Base-by-base conservation (phyloP, 352 stramenopile species). In the Phytopythium helicoides region DNA sequence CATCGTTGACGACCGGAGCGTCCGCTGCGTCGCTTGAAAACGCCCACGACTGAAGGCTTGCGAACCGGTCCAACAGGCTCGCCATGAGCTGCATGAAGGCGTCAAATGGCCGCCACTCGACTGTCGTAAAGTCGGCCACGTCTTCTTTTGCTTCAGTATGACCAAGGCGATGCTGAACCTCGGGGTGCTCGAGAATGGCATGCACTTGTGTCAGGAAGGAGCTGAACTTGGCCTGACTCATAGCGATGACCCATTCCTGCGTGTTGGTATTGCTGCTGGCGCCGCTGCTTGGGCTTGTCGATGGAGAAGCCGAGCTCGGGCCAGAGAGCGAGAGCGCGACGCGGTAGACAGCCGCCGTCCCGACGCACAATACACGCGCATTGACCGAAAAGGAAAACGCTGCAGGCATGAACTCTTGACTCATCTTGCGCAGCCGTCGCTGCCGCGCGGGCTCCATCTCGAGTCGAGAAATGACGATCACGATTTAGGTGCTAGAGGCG, bases 391-490 rank as follows among this genome's bases (percentile, higher is more conserved):
- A 83, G 28, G 57, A 56, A 42, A 75, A 87, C 46, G 53, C 66
- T 3, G 68, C 66, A 0, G 76, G 73, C 45, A 73, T 62, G 52
- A 79, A 77, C 31, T 87, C 66, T 22, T 80, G 60, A n/a, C 66
- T 80, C 66, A 87, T 81, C 51, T 83, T 84, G 45, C 72, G 76
- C 46, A 87, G 59, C 23, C 76, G 68, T 11, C 76, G 71, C 48
- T 81, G 67, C 19, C 44, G 44, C 25, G 44, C 26, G n/a, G 36
- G 44, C 3, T 19, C 41, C 9, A 33, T 33, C 28, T 5, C 28
- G 9, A 33, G 9, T 33, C 28, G 28, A 33, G 28, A 33, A 33
- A 33, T 33, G 28, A 10, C 28, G 28, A 33, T 33, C 28, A 9
- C 28, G n/a, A n/a, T n/a, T n/a, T n/a, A n/a, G n/a, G n/a, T n/a